These are phyloP conservation scores for Phytophthora sojae DNA, from an alignment of 352 stramenopile genomes.

Conservation along the genomic window DNA sequence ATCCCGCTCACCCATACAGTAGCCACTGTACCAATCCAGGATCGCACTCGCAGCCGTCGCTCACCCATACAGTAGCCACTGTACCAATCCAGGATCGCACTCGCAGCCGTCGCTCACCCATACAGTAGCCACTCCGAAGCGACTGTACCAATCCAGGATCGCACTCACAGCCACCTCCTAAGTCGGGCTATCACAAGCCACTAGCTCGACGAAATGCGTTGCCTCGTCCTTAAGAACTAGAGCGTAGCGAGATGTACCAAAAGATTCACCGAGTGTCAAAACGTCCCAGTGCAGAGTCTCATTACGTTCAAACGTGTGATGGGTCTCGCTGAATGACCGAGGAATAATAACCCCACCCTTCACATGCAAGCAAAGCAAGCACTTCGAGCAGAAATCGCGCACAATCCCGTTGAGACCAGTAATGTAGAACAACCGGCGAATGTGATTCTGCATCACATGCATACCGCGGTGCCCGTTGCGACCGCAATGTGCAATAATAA, in stretches of 20 bases:
- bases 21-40: slow-evolving; percentile 1
- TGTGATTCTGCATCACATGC: slow-evolving; percentile 18
- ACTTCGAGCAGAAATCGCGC: slow-evolving; percentile 14
- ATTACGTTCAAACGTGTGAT: slow-evolving; percentile 18
- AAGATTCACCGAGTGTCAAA: slow-evolving; percentile 13
- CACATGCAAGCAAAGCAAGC: slow-evolving; percentile 24
- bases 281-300: slow-evolving; percentile 17
- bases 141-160: slow-evolving; percentile 9
- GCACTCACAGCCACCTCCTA: neutral
- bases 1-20: slow-evolving; percentile 3
- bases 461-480: slow-evolving; percentile 11
- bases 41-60: slow-evolving; percentile 2
- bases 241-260: slow-evolving; percentile 11
- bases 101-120: slow-evolving; percentile 6
- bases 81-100: slow-evolving; percentile 5
- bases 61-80: neutral
- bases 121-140: neutral
- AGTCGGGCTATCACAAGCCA: slow-evolving; percentile 6
- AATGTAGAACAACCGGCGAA: slow-evolving; percentile 17
- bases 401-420: slow-evolving; percentile 4
- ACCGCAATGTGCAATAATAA: slow-evolving; percentile 19
- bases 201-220: neutral
- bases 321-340: slow-evolving; percentile 18
- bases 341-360: slow-evolving; percentile 14
- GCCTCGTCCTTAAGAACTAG: slow-evolving; percentile 22